Conservation (phyloP, 2,329 filamentous ascomycete species). For the Phoma sp. region DNA sequence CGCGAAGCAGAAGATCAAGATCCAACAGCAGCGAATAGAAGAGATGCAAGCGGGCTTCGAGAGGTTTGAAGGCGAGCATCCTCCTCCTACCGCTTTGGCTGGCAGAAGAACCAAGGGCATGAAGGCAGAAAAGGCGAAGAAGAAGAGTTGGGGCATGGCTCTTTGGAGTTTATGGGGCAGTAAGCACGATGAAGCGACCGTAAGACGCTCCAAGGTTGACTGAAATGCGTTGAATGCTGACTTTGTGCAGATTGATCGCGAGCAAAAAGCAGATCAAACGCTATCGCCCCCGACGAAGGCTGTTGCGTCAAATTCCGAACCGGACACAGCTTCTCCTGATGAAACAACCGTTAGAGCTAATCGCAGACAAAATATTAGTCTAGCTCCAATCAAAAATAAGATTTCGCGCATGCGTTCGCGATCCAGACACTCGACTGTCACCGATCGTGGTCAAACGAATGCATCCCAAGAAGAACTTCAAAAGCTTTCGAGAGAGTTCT, state of each 20-base stretch:
- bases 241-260: constrained; percentile 39
- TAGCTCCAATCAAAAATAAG: neutral
- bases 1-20: constrained; percentile 69
- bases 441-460: constrained; percentile 42
- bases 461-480: constrained; percentile 29
- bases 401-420: constrained; percentile 35
- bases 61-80: constrained; percentile 73
- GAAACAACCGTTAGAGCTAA: constrained; percentile 39
- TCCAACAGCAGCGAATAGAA: constrained; percentile 76
- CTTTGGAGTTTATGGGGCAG: constrained; percentile 90
- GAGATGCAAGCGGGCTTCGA: constrained; percentile 77
- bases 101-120: constrained; percentile 66
- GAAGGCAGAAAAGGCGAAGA: constrained; percentile 61
- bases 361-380: constrained; percentile 16
- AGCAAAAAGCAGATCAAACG: constrained; percentile 40
- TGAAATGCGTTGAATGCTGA: neutral
- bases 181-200: constrained; percentile 81
- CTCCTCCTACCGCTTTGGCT: constrained; percentile 84
- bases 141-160: constrained; percentile 76
- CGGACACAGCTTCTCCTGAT: constrained; percentile 34
- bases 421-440: constrained; percentile 42
- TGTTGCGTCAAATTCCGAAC: constrained; percentile 23
- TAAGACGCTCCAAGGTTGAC: constrained; percentile 48
- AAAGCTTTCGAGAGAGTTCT: constrained; percentile 7
- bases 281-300: constrained; percentile 7